Evolutionary conservation across 345 rosid genomes (phyloP).

Genomic region (Citrus sinensis): DNA sequence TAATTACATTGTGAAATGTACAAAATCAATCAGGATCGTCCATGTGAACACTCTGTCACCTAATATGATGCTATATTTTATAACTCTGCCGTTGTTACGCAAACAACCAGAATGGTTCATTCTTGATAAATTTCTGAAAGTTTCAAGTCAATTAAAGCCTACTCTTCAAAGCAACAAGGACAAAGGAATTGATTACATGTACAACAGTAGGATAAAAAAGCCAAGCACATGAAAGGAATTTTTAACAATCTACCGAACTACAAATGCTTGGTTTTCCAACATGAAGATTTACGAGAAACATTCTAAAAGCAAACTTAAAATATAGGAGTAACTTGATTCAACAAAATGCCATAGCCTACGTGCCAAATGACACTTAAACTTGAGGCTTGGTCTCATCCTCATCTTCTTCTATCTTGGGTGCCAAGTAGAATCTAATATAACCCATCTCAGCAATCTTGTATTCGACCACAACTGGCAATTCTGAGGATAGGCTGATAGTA

Average conservation of each 20-base stretch:
- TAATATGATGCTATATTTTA: not conserved
- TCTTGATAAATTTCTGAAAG: not conserved
- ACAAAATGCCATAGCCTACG: not conserved
- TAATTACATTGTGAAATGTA: not conserved
- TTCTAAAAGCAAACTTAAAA: constrained; percentile 1
- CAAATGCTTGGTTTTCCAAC: not conserved
- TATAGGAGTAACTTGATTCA: not conserved
- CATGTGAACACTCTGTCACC: not conserved
- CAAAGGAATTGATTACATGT: not conserved
- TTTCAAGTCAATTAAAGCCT: not conserved
- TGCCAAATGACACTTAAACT: not conserved
- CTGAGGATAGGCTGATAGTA: constrained; percentile 90
- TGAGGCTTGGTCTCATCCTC: constrained; percentile 75
- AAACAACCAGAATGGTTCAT: not conserved
- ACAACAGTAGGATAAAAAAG: not conserved
- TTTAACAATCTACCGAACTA: not conserved
- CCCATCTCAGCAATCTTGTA: constrained; percentile 99
- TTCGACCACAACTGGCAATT: constrained; percentile 93
- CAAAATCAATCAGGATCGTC: not conserved
- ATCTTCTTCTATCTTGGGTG: constrained; percentile 98
- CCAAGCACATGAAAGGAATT: not conserved
- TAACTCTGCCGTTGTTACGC: not conserved
- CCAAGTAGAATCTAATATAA: constrained; percentile 84
- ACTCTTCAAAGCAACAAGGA: not conserved
- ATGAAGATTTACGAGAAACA: not conserved